phyloP scores from a whole-genome alignment of 1,284 basidiomycete genomes.

The Coriolopsis trogii region DNA sequence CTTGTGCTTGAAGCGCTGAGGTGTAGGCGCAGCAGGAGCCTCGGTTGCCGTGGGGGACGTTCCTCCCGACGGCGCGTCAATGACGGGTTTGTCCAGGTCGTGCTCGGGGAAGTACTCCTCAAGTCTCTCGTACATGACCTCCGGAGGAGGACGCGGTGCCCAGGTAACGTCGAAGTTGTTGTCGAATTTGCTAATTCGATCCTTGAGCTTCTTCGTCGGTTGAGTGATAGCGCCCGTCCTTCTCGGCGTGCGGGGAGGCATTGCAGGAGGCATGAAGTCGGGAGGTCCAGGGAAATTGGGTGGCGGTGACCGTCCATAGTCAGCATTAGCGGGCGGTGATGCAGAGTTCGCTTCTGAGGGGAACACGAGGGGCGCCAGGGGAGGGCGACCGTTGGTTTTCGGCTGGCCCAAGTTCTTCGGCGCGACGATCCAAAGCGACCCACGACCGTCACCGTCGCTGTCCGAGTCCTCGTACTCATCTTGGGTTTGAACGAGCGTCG shows the following conservation, averaged over 20 bases:
- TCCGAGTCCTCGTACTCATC: constrained; percentile 47
- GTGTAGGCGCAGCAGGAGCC: constrained; percentile 41
- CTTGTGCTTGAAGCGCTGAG: constrained; percentile 57
- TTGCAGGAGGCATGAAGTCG: constrained; percentile 26
- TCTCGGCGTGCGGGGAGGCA: constrained; percentile 17
- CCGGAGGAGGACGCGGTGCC: constrained; percentile 90
- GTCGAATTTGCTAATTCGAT: constrained; percentile 61
- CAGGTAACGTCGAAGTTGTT: constrained; percentile 65
- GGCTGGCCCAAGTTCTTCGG: constrained; percentile 30
- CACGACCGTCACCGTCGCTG: constrained; percentile 41
- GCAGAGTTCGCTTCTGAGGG: constrained; percentile 19
- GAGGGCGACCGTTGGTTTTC: constrained; percentile 23
- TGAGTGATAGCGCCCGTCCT: constrained; percentile 20
- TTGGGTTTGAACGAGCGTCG: not conserved
- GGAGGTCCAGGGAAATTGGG: constrained; percentile 28
- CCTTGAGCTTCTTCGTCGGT: constrained; percentile 33
- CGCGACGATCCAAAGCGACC: constrained; percentile 35
- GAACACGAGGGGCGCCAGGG: constrained; percentile 32
- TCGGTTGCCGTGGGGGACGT: constrained; percentile 78
- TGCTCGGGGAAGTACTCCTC: constrained; percentile 97
- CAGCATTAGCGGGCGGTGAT: constrained; percentile 17
- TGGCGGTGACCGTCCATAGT: constrained; percentile 22
- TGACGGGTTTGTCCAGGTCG: constrained; percentile 94
- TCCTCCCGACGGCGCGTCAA: constrained; percentile 81
- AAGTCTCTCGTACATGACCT: constrained; percentile 92